Evolutionary conservation across 805 yeast genomes (phyloP).

Genomic region (Allodekkera sacchari): DNA sequence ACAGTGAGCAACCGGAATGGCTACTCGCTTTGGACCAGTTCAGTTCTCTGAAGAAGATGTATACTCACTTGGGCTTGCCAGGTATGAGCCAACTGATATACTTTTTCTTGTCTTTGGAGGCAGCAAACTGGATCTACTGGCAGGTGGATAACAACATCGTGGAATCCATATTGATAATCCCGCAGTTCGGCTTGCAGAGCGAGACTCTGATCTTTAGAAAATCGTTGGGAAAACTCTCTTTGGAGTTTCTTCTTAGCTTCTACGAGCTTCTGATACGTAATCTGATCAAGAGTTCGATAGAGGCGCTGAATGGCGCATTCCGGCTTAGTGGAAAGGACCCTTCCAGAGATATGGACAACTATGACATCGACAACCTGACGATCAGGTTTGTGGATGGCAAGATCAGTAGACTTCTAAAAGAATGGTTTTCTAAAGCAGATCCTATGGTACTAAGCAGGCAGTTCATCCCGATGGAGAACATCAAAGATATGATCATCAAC

Average conservation of each 20-base stretch:
- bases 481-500: constrained; percentile 61
- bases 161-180: constrained; percentile 38
- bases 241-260: constrained; percentile 3
- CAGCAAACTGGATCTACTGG: constrained; percentile 15
- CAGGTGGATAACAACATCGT: constrained; percentile 27
- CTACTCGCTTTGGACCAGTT: background rate
- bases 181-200: constrained; percentile 39
- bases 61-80: background rate
- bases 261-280: constrained; percentile 4
- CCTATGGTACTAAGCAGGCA: constrained; percentile 12
- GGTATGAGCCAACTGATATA: constrained; percentile 8
- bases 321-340: too few relatives aligned
- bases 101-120: constrained; percentile 9
- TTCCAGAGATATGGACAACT: too few relatives aligned
- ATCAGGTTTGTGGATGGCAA: background rate
- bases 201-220: constrained; percentile 26
- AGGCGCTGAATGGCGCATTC: too few relatives aligned
- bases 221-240: constrained; percentile 1
- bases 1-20: background rate
- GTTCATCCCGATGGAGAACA: constrained; percentile 49
- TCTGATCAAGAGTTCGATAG: too few relatives aligned
- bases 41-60: background rate
- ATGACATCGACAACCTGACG: too few relatives aligned
- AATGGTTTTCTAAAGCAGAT: background rate
- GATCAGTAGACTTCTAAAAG: background rate